Percentiles rank a stretch among this genome's conserved stretches.
These are phyloP conservation scores for Castanea mollissima DNA, from an alignment of 306 rosid genomes.

Conservation along the genomic window DNA sequence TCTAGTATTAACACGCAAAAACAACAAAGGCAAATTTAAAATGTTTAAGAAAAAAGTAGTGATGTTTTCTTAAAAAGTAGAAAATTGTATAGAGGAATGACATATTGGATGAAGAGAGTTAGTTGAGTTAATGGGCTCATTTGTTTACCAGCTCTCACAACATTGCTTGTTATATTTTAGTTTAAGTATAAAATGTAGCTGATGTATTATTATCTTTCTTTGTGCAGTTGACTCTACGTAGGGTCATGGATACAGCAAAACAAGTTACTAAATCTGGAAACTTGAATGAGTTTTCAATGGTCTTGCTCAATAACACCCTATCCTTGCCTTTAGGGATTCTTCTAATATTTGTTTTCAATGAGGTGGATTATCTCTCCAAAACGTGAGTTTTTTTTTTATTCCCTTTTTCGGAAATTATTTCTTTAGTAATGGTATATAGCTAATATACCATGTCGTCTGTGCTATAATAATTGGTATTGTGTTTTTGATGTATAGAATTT, in stretches of 20 bases:
- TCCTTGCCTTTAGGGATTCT: constrained; percentile 88
- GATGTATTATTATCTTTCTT: constrained; percentile 31
- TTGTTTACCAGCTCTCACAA: background rate
- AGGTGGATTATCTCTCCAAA: constrained; percentile 79
- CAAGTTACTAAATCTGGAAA: constrained; percentile 82
- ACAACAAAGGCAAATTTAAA: background rate
- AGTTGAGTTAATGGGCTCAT: background rate
- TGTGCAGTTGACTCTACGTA: constrained; percentile 81
- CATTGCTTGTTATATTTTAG: constrained; percentile 9
- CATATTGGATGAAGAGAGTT: background rate
- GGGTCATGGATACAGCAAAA: constrained; percentile 96
- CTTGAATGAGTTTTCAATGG: constrained; percentile 95
- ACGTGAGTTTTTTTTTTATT: constrained; percentile 58
- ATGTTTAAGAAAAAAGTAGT: background rate
- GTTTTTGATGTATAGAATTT: background rate
- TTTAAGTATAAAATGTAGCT: constrained; percentile 15
- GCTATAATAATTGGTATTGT: background rate
- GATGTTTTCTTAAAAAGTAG: background rate
- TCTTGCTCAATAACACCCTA: constrained; percentile 88
- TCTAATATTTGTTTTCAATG: constrained; percentile 71
- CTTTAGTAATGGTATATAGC: background rate
- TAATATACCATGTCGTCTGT: background rate
- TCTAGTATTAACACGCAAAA: background rate
- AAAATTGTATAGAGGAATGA: background rate
- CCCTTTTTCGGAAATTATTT: background rate